Evolutionary conservation across 805 yeast species (phyloP).

Genomic region (Yamadazyma endophytica): DNA sequence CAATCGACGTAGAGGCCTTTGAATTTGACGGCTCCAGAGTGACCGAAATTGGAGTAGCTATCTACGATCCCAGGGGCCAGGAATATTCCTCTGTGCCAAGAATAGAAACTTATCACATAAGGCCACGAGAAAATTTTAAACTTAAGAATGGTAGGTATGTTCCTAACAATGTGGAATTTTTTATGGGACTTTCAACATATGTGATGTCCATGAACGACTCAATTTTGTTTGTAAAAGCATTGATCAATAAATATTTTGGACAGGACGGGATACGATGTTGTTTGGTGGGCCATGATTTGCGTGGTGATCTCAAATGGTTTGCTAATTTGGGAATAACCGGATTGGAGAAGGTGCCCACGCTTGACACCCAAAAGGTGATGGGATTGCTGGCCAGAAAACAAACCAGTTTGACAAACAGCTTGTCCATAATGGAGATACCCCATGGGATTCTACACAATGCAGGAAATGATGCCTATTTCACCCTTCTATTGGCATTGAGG

Average conservation of each 20-base stretch:
- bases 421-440: constrained; percentile 47
- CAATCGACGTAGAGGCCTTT: constrained; percentile 56
- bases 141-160: constrained; percentile 51
- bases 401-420: constrained; percentile 36
- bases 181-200: constrained; percentile 46
- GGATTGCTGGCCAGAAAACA: constrained; percentile 3
- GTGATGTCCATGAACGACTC: constrained; percentile 36
- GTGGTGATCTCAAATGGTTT: constrained; percentile 58
- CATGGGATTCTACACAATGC: constrained; percentile 63
- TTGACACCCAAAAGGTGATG: constrained; percentile 43
- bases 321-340: constrained; percentile 39
- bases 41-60: constrained; percentile 56
- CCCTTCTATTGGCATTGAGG: constrained; percentile 46
- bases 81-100: constrained; percentile 33
- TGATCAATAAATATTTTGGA: constrained; percentile 43
- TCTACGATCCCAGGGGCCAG: constrained; percentile 52
- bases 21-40: constrained; percentile 39
- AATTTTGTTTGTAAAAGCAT: constrained; percentile 33
- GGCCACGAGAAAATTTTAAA: constrained; percentile 41
- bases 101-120: constrained; percentile 37
- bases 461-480: constrained; percentile 66
- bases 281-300: constrained; percentile 58
- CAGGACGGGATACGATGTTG: constrained; percentile 3
- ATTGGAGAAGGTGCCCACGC: constrained; percentile 25
- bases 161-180: constrained; percentile 48